A percentile compares a stretch with the other conserved stretches of the same genome.
Conservation (phyloP, 2,329 filamentous ascomycete genomes). For the Diaporthe citriasiana region DNA sequence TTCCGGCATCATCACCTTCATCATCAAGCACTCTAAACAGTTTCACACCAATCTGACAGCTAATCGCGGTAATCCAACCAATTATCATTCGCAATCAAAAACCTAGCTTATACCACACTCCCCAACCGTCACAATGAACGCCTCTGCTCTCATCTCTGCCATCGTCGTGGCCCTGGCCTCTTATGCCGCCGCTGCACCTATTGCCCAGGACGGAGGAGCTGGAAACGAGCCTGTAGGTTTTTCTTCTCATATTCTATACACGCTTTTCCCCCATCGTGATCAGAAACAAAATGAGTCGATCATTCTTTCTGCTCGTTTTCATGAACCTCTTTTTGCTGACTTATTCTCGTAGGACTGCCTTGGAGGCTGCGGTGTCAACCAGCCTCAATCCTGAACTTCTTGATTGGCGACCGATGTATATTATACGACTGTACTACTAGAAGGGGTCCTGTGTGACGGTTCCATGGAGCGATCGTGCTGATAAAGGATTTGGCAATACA, state of each 20-base stretch:
- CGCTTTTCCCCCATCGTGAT: too few species aligned
- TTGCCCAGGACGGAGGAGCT: background rate
- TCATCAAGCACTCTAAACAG: constrained; percentile 23
- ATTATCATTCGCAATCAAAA: background rate
- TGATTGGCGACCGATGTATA: background rate
- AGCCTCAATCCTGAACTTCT: too few species aligned
- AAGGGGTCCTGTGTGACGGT: background rate
- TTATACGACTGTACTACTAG: background rate
- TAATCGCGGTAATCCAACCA: background rate
- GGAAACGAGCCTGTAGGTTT: background rate
- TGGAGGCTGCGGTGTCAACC: constrained; percentile 22
- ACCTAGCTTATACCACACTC: too few species aligned
- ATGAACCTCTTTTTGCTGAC: background rate
- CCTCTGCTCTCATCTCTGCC: constrained; percentile 32
- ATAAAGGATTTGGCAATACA: background rate
- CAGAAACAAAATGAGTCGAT: too few species aligned
- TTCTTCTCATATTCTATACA: background rate
- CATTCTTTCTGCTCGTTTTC: background rate
- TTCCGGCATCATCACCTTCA: constrained; percentile 11
- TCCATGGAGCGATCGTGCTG: background rate
- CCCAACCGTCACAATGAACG: constrained; percentile 35
- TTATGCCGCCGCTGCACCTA: constrained; percentile 17
- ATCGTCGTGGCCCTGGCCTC: constrained; percentile 30
- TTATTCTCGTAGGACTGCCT: background rate
- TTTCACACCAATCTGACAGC: background rate